phyloP scores from a whole-genome alignment of 164 flowering plant species.

The Amborella trichopoda region DNA sequence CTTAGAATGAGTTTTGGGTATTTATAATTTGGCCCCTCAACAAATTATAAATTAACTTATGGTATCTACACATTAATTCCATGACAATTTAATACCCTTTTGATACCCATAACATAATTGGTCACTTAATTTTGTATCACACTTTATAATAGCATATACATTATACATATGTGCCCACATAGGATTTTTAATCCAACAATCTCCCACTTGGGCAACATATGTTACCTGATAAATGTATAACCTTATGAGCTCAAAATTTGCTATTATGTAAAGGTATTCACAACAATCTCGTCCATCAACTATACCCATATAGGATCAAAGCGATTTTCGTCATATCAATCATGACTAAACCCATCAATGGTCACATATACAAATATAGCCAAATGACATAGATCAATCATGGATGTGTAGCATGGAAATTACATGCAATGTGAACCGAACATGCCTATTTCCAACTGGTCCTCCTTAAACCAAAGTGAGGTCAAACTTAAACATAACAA shows the following conservation, averaged over 20 bases:
- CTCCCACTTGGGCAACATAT: neutral
- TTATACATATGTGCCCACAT: too few species aligned
- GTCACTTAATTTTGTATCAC: too few species aligned
- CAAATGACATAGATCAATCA: conserved; percentile 5
- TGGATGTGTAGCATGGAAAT: conserved; percentile 5
- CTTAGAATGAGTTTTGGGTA: too few species aligned
- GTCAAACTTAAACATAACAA: neutral
- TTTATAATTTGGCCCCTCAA: too few species aligned
- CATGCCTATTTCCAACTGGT: conserved; percentile 5
- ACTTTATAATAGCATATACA: too few species aligned
- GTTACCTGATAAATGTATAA: neutral
- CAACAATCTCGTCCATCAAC: neutral
- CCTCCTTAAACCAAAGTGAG: neutral
- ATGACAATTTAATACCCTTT: too few species aligned
- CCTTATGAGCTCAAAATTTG: too few species aligned
- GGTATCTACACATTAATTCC: too few species aligned
- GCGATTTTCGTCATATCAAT: neutral
- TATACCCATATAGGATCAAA: neutral
- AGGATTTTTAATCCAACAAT: neutral
- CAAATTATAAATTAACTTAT: too few species aligned
- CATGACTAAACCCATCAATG: neutral
- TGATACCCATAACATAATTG: too few species aligned
- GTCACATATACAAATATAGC: neutral
- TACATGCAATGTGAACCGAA: conserved; percentile 5
- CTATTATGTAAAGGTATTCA: too few species aligned